A percentile compares a stretch with the other conserved stretches of the same genome.
These are phyloP conservation scores for Barbarea vulgaris DNA, from an alignment of 345 rosid species.

Conservation along the genomic window DNA sequence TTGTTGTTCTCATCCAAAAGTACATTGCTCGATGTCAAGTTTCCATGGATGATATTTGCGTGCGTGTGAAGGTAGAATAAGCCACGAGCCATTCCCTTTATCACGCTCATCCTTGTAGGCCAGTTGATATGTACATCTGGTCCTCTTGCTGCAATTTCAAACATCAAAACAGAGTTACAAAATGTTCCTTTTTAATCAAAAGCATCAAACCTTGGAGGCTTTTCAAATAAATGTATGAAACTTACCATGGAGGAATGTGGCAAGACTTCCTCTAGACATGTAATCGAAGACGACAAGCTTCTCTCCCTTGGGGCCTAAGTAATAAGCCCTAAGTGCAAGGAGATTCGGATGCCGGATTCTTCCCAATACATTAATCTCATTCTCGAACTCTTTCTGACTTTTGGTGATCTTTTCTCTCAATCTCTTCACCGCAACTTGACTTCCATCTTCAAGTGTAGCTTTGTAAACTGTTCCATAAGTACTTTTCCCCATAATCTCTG, in stretches of 20 bases:
- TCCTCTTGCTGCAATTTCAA: slow-evolving; percentile 68
- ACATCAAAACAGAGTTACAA: background rate
- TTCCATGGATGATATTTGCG: slow-evolving; percentile 80
- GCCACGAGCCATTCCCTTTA: slow-evolving; percentile 68
- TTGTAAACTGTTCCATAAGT: slow-evolving; percentile 90
- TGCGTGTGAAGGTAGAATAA: slow-evolving; percentile 67
- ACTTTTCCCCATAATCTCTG: slow-evolving; percentile 98
- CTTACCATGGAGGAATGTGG: slow-evolving; percentile 88
- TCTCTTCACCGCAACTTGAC: slow-evolving; percentile 90
- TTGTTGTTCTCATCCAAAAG: slow-evolving; percentile 58
- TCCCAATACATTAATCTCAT: slow-evolving; percentile 69
- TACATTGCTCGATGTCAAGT: slow-evolving; percentile 80
- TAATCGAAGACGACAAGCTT: slow-evolving; percentile 94
- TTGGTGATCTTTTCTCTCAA: slow-evolving; percentile 86
- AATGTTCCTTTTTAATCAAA: background rate
- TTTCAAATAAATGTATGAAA: background rate
- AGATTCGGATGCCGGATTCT: slow-evolving; percentile 83
- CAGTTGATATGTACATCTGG: slow-evolving; percentile 68
- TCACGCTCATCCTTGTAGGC: slow-evolving; percentile 77
- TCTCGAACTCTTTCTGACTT: slow-evolving; percentile 78
- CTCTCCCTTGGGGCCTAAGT: slow-evolving; percentile 95
- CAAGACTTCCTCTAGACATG: slow-evolving; percentile 88
- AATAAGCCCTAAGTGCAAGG: slow-evolving; percentile 82
- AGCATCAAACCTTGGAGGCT: background rate
- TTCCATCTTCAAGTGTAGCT: slow-evolving; percentile 94